Evolutionary conservation across 768 basidiomycete genomes (phyloP), one percentile per base, ranked within the genome.

Genomic region (Serendipita sp.): DNA sequence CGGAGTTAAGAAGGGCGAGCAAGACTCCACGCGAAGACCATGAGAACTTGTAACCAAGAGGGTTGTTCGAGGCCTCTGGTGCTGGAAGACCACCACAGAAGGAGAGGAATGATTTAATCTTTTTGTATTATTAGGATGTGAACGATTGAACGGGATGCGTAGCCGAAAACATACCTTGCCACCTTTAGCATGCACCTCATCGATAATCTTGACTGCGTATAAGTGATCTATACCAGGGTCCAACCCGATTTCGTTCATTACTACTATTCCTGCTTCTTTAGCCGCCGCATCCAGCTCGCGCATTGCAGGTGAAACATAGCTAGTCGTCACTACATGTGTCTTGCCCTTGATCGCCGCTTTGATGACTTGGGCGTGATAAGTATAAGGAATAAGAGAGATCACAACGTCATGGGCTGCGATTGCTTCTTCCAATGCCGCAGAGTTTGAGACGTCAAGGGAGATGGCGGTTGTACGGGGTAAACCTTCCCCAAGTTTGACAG

Each of bases 21-120:
- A 99, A 86, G 48, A 94, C 93, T 63, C 94, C 95, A 23, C 92
- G 88, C 5, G 93, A 89, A 4, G 92, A 95, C 96, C 96, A 98
- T 44, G 92, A 96, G 78, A 99, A 97, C 75, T 97, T 97, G 84
- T 97, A 99, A 10, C 95, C 95, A 65, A 98, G 86, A 2, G 96
- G 93, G 78, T 98, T 99, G 71, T 85, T 85, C 3, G 91, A 83
- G 71, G 87, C 87, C 70, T 91, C 86, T 4, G 92, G 90, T 0
- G 93, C 91, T 56, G 94, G 93, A 56, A 97, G 87, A 66, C 95
- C 95, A 72, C 94, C 93, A 68, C 95, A 98, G 81, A 91, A 96
- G 0, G 90, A 93, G 64, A 88, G 76, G 82, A 98, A 98, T 69
- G 88, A 78, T 72, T 89, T 93, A 76, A 95, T 79, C 89, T 91